phyloP scores from a whole-genome alignment of 2,329 filamentous ascomycete genomes.

The Fusarium anguioides region DNA sequence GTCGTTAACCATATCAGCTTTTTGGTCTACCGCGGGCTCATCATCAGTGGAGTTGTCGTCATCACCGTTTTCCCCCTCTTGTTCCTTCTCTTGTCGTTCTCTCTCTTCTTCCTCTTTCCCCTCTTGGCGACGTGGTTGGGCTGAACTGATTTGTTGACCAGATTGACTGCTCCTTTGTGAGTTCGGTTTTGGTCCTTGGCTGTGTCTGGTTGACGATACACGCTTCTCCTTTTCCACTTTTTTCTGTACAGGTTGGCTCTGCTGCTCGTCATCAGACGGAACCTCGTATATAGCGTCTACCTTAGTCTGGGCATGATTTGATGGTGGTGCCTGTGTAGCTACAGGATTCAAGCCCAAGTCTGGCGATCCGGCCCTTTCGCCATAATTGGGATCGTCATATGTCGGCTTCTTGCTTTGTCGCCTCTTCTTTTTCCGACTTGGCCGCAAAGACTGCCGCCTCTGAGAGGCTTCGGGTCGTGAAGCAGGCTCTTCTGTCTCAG shows the following conservation, averaged over 20 bases:
- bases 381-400: slow-evolving; percentile 4
- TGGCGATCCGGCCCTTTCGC: slow-evolving; percentile 11
- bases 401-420: slow-evolving; percentile 26
- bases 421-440: background rate
- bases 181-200: background rate
- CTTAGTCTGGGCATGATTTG: background rate
- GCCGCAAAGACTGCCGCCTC: background rate
- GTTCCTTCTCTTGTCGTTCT: background rate
- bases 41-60: background rate
- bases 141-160: background rate
- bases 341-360: slow-evolving; percentile 22
- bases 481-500: background rate
- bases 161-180: background rate
- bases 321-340: background rate
- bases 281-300: background rate
- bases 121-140: background rate
- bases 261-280: background rate
- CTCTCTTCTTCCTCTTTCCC: background rate
- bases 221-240: background rate
- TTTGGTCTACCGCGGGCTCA: background rate
- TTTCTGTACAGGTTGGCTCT: background rate
- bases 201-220: background rate
- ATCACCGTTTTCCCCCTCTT: background rate
- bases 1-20: slow-evolving; percentile 20
- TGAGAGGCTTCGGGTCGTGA: background rate